Evolutionary conservation across 2,329 filamentous ascomycete species (phyloP).

Genomic region (Cladophialophora psammophila): DNA sequence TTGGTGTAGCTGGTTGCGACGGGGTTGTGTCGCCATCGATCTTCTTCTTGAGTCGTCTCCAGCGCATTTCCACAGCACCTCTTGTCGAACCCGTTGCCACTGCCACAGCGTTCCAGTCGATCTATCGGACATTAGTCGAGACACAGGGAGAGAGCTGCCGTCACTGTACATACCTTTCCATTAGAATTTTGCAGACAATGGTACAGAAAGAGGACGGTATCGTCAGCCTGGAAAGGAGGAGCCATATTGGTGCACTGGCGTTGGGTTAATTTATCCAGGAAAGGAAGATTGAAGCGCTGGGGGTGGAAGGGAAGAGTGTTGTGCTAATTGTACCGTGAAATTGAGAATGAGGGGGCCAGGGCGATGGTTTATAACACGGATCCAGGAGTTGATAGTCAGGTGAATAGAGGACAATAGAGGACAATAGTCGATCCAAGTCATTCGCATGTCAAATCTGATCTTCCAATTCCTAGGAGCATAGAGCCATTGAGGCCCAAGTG

Average conservation of each 20-base stretch:
- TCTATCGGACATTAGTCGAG: conserved; percentile 40
- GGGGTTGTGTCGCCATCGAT: conserved; percentile 33
- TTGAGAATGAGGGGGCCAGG: not conserved
- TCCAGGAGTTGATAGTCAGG: too few relatives aligned
- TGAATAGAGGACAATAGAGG: too few relatives aligned
- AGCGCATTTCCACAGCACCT: conserved; percentile 51
- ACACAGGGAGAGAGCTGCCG: not conserved
- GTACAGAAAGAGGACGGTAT: conserved; percentile 53
- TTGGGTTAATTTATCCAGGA: not conserved
- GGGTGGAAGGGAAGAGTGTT: not conserved
- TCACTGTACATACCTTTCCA: conserved; percentile 43
- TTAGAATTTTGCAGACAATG: conserved; percentile 51
- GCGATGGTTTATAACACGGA: not conserved
- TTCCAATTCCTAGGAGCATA: not conserved
- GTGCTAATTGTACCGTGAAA: not conserved
- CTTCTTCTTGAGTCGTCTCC: conserved; percentile 45
- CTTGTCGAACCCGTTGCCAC: conserved; percentile 46
- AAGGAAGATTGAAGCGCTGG: not conserved
- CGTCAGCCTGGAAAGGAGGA: conserved; percentile 49
- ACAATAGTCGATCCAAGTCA: too few relatives aligned
- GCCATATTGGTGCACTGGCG: conserved; percentile 43
- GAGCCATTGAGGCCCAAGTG: conserved; percentile 2
- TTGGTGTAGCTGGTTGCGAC: not conserved
- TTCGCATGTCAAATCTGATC: not conserved
- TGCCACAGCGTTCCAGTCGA: conserved; percentile 51